Percentiles rank a stretch among this genome's conserved stretches.
Evolutionary conservation across 169 alveolate species (phyloP).

Genomic region (Eimeria brunetti): DNA sequence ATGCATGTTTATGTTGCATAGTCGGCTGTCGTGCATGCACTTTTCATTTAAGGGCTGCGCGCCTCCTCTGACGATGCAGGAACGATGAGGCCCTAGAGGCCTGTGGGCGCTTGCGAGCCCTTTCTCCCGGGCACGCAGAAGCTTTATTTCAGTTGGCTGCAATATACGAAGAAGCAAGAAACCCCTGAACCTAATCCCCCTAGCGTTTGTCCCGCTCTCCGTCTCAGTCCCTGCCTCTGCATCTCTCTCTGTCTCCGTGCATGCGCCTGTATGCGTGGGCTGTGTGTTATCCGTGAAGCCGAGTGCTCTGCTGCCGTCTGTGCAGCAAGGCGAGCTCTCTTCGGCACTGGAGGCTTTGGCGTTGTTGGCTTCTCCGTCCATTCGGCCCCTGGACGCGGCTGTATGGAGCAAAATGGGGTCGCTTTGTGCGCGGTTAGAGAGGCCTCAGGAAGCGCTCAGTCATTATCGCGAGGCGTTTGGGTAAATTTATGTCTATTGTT

Average conservation of each 20-base stretch:
- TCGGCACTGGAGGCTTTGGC: constrained; percentile 43
- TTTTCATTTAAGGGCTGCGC: too few relatives aligned
- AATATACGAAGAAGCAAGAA: constrained; percentile 32
- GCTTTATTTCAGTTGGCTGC: constrained; percentile 68
- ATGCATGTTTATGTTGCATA: not conserved
- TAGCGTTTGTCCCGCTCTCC: not conserved
- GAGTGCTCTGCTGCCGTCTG: not conserved
- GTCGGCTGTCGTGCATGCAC: not conserved
- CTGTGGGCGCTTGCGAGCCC: constrained; percentile 91
- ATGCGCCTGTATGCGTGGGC: not conserved
- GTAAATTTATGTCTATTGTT: not conserved
- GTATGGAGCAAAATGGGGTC: constrained; percentile 57
- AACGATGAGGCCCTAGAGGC: constrained; percentile 87
- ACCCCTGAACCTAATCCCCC: not conserved
- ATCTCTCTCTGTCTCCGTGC: not conserved
- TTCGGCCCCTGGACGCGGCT: constrained; percentile 48
- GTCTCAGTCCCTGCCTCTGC: not conserved
- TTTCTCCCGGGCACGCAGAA: constrained; percentile 78
- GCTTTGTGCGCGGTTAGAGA: constrained; percentile 26
- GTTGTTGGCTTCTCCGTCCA: constrained; percentile 43
- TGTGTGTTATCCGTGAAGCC: not conserved
- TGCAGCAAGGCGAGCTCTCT: constrained; percentile 26
- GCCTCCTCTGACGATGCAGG: constrained; percentile 80
- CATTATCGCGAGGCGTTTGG: constrained; percentile 64
- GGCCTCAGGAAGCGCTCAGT: constrained; percentile 49